Evolutionary conservation across 2,329 filamentous ascomycete species (phyloP).

Genomic region (Onygena corvina): DNA sequence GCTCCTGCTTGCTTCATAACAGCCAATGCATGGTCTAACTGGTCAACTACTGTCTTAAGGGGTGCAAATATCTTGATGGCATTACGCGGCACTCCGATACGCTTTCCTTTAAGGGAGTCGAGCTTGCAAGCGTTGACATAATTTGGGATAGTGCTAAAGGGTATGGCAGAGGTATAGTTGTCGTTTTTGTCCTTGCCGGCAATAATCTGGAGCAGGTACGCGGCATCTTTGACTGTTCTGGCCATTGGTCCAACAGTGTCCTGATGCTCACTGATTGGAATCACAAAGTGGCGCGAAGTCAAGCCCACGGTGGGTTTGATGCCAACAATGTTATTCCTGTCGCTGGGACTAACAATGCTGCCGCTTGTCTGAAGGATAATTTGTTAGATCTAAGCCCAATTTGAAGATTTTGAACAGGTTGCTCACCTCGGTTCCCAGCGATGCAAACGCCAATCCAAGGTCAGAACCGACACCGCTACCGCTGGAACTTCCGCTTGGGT

Average conservation of each 20-base stretch:
- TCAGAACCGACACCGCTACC: constrained; percentile 51
- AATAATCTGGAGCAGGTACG: constrained; percentile 48
- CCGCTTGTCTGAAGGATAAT: constrained; percentile 40
- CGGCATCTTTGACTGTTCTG: constrained; percentile 47
- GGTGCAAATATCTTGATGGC: constrained; percentile 29
- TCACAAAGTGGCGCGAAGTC: constrained; percentile 47
- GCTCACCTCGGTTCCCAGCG: constrained; percentile 47
- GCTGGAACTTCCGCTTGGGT: constrained; percentile 50
- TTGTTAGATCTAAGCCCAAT: not conserved
- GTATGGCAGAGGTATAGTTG: constrained; percentile 49
- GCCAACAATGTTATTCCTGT: constrained; percentile 50
- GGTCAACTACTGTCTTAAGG: constrained; percentile 31
- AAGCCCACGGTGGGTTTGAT: constrained; percentile 58
- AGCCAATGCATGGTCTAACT: constrained; percentile 46
- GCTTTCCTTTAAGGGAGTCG: constrained; percentile 43
- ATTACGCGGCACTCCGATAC: constrained; percentile 54
- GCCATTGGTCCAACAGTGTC: constrained; percentile 49
- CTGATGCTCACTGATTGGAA: constrained; percentile 49
- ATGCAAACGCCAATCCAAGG: constrained; percentile 47
- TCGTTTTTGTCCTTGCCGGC: constrained; percentile 42
- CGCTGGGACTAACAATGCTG: constrained; percentile 47
- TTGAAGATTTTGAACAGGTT: not conserved
- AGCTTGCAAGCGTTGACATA: constrained; percentile 49
- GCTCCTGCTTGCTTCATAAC: constrained; percentile 46
- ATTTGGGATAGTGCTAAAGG: constrained; percentile 43